phyloP scores from a whole-genome alignment of 768 basidiomycete species.

The Tulasnella sp. region DNA sequence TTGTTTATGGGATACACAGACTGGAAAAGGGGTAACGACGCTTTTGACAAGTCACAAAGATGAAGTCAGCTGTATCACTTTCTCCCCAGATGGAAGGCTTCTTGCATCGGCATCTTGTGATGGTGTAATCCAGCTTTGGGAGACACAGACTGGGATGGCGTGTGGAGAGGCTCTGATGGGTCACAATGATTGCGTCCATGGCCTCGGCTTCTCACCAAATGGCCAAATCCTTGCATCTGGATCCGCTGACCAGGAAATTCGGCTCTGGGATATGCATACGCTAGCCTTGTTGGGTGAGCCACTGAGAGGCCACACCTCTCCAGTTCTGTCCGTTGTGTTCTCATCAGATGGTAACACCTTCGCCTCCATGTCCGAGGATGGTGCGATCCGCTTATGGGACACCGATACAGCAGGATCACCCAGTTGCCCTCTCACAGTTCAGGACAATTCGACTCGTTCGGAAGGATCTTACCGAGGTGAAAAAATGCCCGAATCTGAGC shows the following conservation, averaged over 20 bases:
- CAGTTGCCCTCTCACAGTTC: no score
- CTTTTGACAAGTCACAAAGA: conserved; percentile 18
- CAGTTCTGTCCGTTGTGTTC: not conserved
- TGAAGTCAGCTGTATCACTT: conserved; percentile 18
- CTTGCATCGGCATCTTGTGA: conserved; percentile 32
- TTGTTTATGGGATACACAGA: conserved; percentile 15
- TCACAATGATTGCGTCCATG: not conserved
- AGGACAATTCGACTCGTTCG: no score
- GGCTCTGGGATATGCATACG: not conserved
- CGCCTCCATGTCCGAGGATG: conserved; percentile 13
- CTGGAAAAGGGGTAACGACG: not conserved
- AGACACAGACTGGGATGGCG: conserved; percentile 9
- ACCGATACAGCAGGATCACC: not conserved
- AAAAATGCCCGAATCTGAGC: not conserved
- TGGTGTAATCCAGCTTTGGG: conserved; percentile 27
- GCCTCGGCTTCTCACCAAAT: conserved; percentile 29
- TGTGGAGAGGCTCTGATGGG: conserved; percentile 6
- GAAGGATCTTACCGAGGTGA: not conserved
- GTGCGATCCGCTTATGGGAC: conserved; percentile 29
- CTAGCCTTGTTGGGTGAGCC: not conserved
- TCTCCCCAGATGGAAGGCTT: conserved; percentile 24
- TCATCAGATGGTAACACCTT: conserved; percentile 29
- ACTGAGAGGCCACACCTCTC: not conserved
- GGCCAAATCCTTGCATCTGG: not conserved
- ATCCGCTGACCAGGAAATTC: not conserved